These are phyloP conservation scores for Elsinoe necatrix DNA, from an alignment of 2,329 filamentous ascomycete species.

Conservation along the genomic window DNA sequence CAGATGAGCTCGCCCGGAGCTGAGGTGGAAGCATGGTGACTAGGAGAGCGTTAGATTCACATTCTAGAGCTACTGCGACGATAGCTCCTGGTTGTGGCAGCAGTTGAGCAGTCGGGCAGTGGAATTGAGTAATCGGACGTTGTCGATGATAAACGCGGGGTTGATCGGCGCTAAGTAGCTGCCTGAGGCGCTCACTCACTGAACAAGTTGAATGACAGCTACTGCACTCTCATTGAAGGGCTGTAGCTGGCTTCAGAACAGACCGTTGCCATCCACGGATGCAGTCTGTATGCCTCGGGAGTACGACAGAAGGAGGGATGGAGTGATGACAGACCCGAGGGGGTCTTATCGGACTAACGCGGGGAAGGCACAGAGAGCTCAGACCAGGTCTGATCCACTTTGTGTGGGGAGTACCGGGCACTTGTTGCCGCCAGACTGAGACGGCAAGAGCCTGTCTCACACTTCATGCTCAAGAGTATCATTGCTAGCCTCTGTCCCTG, in stretches of 20 bases:
- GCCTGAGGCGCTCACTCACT: background rate
- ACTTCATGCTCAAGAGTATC: too few species aligned
- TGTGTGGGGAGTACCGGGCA: background rate
- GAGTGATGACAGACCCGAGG: background rate
- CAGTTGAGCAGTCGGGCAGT: background rate
- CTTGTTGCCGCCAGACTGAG: background rate
- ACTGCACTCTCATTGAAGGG: background rate
- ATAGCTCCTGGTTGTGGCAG: background rate
- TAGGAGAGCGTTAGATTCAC: constrained; percentile 1
- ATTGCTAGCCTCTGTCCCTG: too few species aligned
- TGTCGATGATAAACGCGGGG: background rate
- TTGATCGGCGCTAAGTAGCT: constrained; percentile 1
- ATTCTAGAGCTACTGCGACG: background rate
- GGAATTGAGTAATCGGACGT: background rate
- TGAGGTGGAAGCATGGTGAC: constrained; percentile 24
- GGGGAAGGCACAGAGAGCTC: background rate
- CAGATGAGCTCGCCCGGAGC: constrained; percentile 18
- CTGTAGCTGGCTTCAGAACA: background rate
- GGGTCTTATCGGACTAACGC: constrained; percentile 9
- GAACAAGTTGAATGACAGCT: background rate
- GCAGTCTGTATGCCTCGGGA: background rate
- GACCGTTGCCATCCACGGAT: background rate
- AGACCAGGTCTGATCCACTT: constrained; percentile 2
- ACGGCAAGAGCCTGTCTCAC: background rate
- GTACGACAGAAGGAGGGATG: background rate